phyloP scores from a whole-genome alignment of 2,329 filamentous ascomycete genomes.

The Pseudomassariella vexata region DNA sequence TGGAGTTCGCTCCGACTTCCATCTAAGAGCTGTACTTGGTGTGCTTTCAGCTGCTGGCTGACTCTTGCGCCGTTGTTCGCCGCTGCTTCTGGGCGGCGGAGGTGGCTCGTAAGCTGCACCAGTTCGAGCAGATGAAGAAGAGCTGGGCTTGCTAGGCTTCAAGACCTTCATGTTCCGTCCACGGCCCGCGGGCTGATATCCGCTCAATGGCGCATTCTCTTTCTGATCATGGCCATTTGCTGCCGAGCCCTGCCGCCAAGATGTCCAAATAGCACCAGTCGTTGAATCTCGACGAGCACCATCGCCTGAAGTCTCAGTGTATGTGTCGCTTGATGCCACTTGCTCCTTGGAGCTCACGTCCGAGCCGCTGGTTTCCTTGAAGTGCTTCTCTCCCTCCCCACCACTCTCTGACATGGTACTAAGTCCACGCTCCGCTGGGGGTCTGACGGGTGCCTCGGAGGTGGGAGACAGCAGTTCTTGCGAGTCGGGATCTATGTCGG shows the following conservation, averaged over 20 bases:
- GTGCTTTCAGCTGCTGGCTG: conserved; percentile 28
- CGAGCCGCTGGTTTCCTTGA: conserved; percentile 17
- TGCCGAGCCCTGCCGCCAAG: conserved; percentile 58
- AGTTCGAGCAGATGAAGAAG: conserved; percentile 44
- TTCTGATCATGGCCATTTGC: conserved; percentile 46
- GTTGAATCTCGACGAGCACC: conserved; percentile 24
- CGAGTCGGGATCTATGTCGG: conserved; percentile 21
- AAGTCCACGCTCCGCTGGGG: conserved; percentile 17
- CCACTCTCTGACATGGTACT: conserved; percentile 37
- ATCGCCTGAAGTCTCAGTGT: conserved; percentile 12
- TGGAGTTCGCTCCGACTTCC: conserved; percentile 48
- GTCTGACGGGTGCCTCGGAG: conserved; percentile 27
- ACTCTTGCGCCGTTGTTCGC: conserved; percentile 50
- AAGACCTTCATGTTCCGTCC: conserved; percentile 83
- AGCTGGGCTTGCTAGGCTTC: conserved; percentile 64
- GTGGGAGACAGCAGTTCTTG: conserved; percentile 31
- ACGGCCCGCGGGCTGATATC: conserved; percentile 64
- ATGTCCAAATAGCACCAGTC: conserved; percentile 59
- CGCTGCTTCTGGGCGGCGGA: conserved; percentile 35
- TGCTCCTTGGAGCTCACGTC: conserved; percentile 23
- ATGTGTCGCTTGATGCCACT: conserved; percentile 15
- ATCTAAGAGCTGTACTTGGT: conserved; percentile 29
- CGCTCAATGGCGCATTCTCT: conserved; percentile 50
- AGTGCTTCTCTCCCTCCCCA: conserved; percentile 35
- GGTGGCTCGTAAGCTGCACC: conserved; percentile 48